Evolutionary conservation across 441 rosid genomes (phyloP).

Genomic region (Euphorbia schlechtendalii): DNA sequence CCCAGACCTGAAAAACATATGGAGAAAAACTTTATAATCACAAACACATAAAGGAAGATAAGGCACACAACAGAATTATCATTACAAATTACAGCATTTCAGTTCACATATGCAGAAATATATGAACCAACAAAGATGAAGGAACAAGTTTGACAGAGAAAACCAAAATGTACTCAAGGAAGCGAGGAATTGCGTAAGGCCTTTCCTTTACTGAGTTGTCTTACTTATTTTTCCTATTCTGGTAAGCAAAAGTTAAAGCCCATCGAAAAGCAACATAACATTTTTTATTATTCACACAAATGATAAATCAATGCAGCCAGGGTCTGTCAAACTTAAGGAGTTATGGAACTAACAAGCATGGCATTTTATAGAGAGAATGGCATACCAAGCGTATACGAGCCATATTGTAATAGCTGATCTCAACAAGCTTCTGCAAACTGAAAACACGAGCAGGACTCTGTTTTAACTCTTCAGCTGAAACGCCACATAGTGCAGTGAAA

Average conservation of each 20-base stretch:
- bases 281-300: background rate
- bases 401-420: constrained; percentile 99
- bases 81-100: background rate
- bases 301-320: background rate
- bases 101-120: background rate
- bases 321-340: background rate
- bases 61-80: background rate
- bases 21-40: constrained; percentile 17
- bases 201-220: no score
- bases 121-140: background rate
- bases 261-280: background rate
- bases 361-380: background rate
- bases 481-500: constrained; percentile 97
- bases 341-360: background rate
- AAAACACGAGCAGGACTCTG: constrained; percentile 99
- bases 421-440: constrained; percentile 98
- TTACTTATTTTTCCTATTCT: background rate
- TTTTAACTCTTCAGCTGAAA: constrained; percentile 93
- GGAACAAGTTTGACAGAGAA: background rate
- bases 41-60: background rate
- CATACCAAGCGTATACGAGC: constrained; percentile 98
- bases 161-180: background rate
- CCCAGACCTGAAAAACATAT: constrained; percentile 83
- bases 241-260: constrained; percentile 7
- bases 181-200: background rate